Evolutionary conservation across 768 basidiomycete species (phyloP), one percentile per base, ranked within the genome.

Genomic region (Lentinula edodes): DNA sequence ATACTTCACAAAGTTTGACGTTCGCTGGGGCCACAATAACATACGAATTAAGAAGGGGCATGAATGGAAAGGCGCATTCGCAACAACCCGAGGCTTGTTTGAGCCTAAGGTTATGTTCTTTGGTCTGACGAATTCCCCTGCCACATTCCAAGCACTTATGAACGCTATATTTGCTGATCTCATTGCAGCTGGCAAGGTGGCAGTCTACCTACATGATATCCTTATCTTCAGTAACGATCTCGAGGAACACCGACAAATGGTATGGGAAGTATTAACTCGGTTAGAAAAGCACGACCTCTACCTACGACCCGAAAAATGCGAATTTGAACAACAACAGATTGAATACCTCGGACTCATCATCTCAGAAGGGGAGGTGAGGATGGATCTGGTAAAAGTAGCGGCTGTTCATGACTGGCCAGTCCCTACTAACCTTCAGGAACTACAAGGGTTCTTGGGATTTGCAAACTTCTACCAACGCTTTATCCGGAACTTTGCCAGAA

Each of bases 91-190:
- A 23, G 78, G 79, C 0, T 63, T 74, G 0, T 80, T 73, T 55
- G 73, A 83, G 70, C 74, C 70, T 3, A 62, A 68, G 1, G 77
- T 82, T 4, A 81, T 82, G 77, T 78, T 73, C 58, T 78, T 76
- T 46, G 74, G 76, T 0, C 54, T 74, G 6, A 67, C 65, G 43
- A 76, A 79, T 51, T 66, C 78, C 23, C 67, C 69, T 7, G 62
- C 66, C 10, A 75, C 66, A 0, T 60, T 69, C 4, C 38, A 38
- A 38, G 38, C 38, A 38, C 38, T 38, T 12, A 38, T 38, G 38
- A 38, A 38, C 5, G 6, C 65, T 79, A 9, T 48, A 72, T 60
- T 75, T 46, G 61, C 3, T 38, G 69, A 72, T 12, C 65, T 73
- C 8, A 66, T 76, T 32, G 20, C 35, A 1, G 63, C 66, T 43